These are phyloP conservation scores for Suhomyces bolitotheri DNA, from an alignment of 1,139 yeast genomes.

Conservation along the genomic window DNA sequence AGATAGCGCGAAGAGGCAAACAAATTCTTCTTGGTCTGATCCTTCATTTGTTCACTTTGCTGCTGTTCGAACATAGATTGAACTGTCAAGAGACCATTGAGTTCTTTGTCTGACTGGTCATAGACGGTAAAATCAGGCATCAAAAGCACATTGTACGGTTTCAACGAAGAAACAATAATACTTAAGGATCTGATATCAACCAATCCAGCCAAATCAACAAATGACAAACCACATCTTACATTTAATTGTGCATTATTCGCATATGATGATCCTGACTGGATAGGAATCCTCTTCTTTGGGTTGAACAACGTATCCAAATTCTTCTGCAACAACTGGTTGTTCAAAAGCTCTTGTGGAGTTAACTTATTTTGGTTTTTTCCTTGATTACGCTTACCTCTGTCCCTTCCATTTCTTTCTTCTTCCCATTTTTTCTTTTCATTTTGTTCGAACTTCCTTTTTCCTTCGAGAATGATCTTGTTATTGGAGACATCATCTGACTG, in stretches of 20 bases:
- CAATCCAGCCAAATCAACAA: constrained; percentile 79
- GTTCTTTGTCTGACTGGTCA: constrained; percentile 19
- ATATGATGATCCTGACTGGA: constrained; percentile 21
- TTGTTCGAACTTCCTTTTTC: constrained; percentile 29
- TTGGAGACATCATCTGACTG: constrained; percentile 53
- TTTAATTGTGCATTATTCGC: constrained; percentile 33
- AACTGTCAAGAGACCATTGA: constrained; percentile 32
- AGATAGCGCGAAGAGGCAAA: constrained; percentile 32
- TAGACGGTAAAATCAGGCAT: constrained; percentile 46
- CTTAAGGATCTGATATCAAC: constrained; percentile 83
- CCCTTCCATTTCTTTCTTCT: constrained; percentile 20
- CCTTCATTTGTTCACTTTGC: constrained; percentile 27
- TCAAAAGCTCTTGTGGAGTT: constrained; percentile 48
- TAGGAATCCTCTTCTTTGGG: constrained; percentile 52
- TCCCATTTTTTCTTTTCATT: constrained; percentile 39
- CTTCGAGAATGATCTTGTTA: constrained; percentile 34
- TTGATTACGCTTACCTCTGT: constrained; percentile 17
- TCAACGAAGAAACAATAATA: constrained; percentile 74
- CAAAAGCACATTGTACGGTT: constrained; percentile 73
- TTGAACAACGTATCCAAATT: constrained; percentile 58
- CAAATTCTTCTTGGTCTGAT: constrained; percentile 25
- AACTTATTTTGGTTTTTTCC: constrained; percentile 40
- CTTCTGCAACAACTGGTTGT: constrained; percentile 43
- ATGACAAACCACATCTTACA: constrained; percentile 71
- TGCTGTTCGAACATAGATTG: constrained; percentile 35